phyloP scores from a whole-genome alignment of 306 rosid genomes.

The Malus fusca region DNA sequence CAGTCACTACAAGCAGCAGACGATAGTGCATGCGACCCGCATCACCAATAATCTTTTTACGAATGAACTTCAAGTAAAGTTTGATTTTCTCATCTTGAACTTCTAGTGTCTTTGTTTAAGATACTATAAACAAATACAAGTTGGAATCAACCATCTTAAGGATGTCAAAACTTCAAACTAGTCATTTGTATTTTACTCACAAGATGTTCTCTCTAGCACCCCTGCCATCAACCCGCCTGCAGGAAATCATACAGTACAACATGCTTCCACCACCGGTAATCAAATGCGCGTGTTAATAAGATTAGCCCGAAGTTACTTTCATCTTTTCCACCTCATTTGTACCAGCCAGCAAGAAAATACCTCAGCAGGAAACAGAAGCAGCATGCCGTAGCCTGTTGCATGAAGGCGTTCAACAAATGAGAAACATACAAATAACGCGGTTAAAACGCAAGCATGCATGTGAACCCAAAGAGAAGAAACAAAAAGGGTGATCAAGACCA shows the following conservation, averaged over 20 bases:
- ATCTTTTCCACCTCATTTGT: constrained; percentile 46
- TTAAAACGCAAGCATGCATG: background rate
- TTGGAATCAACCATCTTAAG: background rate
- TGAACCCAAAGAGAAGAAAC: background rate
- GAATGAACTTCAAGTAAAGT: background rate
- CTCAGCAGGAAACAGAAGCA: constrained; percentile 80
- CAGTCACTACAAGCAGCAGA: background rate
- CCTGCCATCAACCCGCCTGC: background rate
- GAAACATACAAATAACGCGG: background rate
- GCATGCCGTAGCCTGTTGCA: constrained; percentile 67
- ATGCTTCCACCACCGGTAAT: background rate
- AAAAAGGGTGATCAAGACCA: background rate
- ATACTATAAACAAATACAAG: background rate
- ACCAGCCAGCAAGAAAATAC: constrained; percentile 91
- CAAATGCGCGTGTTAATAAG: background rate
- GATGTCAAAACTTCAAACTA: constrained; percentile 3
- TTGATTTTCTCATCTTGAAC: background rate
- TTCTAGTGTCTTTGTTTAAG: background rate
- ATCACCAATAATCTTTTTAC: background rate
- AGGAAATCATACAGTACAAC: background rate
- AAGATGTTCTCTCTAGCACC: background rate
- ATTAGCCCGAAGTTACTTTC: background rate
- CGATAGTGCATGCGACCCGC: background rate
- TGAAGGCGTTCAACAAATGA: background rate
- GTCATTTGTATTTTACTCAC: background rate